Percentiles rank a stretch among this genome's conserved stretches.
Conservation (phyloP, 345 rosid genomes). For the Euphorbia lathyris region DNA sequence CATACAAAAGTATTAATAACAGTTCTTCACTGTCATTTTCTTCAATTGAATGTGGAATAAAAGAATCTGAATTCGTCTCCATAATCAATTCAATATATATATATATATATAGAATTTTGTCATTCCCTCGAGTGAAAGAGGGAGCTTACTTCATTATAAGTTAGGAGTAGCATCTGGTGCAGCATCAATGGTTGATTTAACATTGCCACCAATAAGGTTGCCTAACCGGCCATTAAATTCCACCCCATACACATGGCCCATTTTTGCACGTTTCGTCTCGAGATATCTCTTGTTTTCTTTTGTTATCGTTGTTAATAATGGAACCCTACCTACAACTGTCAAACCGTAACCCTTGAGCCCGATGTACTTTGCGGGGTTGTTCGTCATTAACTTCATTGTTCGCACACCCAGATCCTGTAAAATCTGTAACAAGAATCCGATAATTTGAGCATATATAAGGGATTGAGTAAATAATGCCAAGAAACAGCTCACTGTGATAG, state of each 20-base stretch:
- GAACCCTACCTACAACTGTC: conserved; percentile 63
- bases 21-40: background rate
- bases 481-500: background rate
- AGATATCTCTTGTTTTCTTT: conserved; percentile 69
- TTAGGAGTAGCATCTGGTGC: conserved; percentile 21
- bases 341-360: conserved; percentile 84
- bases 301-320: conserved; percentile 63
- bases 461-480: background rate
- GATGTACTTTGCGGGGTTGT: conserved; percentile 76
- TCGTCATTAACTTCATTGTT: conserved; percentile 87
- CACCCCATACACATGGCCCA: conserved; percentile 70
- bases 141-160: conserved; percentile 6
- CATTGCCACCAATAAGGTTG: conserved; percentile 19
- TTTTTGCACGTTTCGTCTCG: conserved; percentile 66
- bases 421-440: conserved; percentile 40
- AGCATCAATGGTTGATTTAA: conserved; percentile 14
- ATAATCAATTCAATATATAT: background rate
- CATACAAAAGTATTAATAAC: background rate
- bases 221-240: conserved; percentile 35
- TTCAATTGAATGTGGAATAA: background rate
- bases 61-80: conserved; percentile 9
- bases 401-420: conserved; percentile 72
- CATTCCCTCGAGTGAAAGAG: background rate
- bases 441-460: background rate
- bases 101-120: background rate